These are phyloP conservation scores for Helotiales sp. DNA, from an alignment of 2,329 filamentous ascomycete genomes.

Conservation along the genomic window DNA sequence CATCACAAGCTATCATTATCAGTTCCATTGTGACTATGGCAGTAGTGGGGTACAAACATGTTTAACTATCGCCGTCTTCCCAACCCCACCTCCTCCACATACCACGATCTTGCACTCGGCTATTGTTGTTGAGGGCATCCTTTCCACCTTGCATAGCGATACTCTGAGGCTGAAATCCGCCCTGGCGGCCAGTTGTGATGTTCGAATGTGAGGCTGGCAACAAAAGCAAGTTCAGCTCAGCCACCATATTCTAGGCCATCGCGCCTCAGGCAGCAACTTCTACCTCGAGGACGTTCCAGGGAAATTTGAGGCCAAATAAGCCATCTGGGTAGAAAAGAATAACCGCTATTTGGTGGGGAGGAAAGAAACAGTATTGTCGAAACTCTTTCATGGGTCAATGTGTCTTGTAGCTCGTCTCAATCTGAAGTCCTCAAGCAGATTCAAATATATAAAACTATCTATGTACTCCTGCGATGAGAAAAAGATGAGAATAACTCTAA, in stretches of 20 bases:
- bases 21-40: neutral
- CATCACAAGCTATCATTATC: constrained; percentile 55
- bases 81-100: constrained; percentile 95
- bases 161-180: too few species aligned
- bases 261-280: neutral
- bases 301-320: neutral
- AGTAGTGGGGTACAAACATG: constrained; percentile 38
- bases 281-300: neutral
- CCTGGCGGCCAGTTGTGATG: neutral
- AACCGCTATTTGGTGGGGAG: too few species aligned
- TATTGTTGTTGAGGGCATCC: too few species aligned
- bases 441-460: too few species aligned
- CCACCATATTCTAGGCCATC: neutral
- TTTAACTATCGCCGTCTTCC: constrained; percentile 98
- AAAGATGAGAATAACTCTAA: too few species aligned
- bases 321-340: too few species aligned
- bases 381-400: too few species aligned
- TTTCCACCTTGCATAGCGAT: too few species aligned
- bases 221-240: neutral
- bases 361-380: too few species aligned
- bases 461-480: too few species aligned
- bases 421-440: too few species aligned
- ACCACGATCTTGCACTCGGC: constrained; percentile 91
- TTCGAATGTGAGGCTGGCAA: neutral
- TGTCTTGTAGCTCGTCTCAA: too few species aligned